Evolutionary conservation across 2,329 filamentous ascomycete species (phyloP), one percentile per base, ranked within the genome.

Genomic region (Ascochyta lentis): DNA sequence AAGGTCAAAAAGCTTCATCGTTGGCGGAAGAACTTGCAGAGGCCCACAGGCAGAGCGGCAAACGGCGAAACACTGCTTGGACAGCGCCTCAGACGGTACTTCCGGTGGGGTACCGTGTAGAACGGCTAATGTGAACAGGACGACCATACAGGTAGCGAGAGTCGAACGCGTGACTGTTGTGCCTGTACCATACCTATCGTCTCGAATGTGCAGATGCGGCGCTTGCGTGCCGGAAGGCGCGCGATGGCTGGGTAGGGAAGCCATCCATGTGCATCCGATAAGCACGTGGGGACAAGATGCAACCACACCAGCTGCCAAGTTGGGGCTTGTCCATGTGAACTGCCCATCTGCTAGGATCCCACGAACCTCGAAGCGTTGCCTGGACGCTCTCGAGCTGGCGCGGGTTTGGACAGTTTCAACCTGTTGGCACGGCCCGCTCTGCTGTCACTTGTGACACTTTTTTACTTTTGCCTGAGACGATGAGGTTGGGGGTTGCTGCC

Each of bases 241-340:
- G 24, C 24, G 24, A 8, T 26, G 8, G 6, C 37, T 23, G 5
- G 10, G 39, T 27, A 12, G 9, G 6, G 23, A 41, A 55, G 41
- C 46, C 52, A 55, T 23, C 46, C 52, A 55, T 33, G 35, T 37
- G 46, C 23, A 13, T 35, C 58, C 56, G 67, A 74, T 72, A 71
- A 72, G 71, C 70, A 72, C 71, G 72, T 73, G 71, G 71, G 70
- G 67, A 56, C 41, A 56, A 56, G 53, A 64, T 54, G 54, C 59
- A 59, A 64, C 57, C 49, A 59, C 57, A 58, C 49, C 49, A 57
- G 47, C 44, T 61, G 67, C 69, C 63, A 64, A 69, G 66, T 56
- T 63, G 49, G 61, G 65, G 63, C 59, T 50, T 68, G 68, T 44
- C 50, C 71, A 73, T 71, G 70, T 72, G 71, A 69, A 63, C 67